Evolutionary conservation across 352 stramenopile species (phyloP).

Genomic region (Phytophthora brassicae): DNA sequence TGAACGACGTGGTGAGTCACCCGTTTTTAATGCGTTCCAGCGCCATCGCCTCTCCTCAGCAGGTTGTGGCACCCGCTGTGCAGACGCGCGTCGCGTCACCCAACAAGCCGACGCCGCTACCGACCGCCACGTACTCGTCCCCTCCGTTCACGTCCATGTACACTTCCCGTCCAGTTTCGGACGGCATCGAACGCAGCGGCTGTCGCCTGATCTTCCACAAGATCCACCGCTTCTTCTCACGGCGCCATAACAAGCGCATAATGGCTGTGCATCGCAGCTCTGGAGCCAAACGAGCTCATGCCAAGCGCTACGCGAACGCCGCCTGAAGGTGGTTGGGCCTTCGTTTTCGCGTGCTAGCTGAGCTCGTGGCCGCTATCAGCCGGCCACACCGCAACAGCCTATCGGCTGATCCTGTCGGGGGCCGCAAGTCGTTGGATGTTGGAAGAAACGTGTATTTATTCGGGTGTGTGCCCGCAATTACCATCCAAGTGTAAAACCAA

Average conservation of each 20-base stretch:
- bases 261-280: conserved; percentile 36
- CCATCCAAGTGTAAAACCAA: conserved; percentile 29
- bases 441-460: conserved; percentile 44
- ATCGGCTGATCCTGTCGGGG: conserved; percentile 26
- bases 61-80: neutral
- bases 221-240: conserved; percentile 50
- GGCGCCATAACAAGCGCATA: conserved; percentile 45
- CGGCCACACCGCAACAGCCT: conserved; percentile 30
- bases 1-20: conserved; percentile 62
- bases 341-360: conserved; percentile 25
- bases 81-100: conserved; percentile 9
- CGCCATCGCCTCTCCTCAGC: conserved; percentile 16
- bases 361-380: conserved; percentile 21
- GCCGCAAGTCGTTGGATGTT: conserved; percentile 27
- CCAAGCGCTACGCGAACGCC: conserved; percentile 27
- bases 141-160: conserved; percentile 29
- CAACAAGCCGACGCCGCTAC: conserved; percentile 23
- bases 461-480: conserved; percentile 22
- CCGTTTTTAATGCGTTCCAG: conserved; percentile 48
- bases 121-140: conserved; percentile 25
- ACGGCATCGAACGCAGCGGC: conserved; percentile 27
- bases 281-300: conserved; percentile 20
- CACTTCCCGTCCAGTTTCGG: conserved; percentile 24
- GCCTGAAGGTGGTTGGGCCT: conserved; percentile 44
- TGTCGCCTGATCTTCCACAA: conserved; percentile 41